Percentiles rank a stretch among this genome's conserved stretches.
phyloP scores from a whole-genome alignment of 371 early-diverging fungal genomes.

The Capillidium heterosporum region DNA sequence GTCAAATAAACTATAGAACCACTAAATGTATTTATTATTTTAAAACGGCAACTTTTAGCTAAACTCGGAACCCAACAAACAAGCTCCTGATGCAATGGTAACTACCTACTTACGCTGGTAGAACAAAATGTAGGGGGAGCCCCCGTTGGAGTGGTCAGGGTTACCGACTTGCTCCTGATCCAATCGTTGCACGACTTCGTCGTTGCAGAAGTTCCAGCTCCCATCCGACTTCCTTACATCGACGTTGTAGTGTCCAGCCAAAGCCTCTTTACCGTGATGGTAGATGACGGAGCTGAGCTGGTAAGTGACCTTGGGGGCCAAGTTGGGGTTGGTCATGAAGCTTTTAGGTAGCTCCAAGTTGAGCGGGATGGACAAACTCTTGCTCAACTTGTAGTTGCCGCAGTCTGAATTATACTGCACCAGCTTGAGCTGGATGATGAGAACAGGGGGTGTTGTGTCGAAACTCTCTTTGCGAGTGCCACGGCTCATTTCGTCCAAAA shows the following conservation, averaged over 20 bases:
- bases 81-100: no score
- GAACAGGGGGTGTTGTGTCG: conserved; percentile 74
- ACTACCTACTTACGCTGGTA: no score
- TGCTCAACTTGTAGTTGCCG: conserved; percentile 27
- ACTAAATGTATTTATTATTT: no score
- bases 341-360: conserved; percentile 7
- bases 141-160: not conserved
- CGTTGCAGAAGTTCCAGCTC: conserved; percentile 85
- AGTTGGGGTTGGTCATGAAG: not conserved
- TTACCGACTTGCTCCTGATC: not conserved
- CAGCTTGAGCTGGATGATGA: conserved; percentile 87
- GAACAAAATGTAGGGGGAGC: not conserved
- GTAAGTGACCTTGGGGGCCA: conserved; percentile 3
- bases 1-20: no score
- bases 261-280: conserved; percentile 80
- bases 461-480: conserved; percentile 24
- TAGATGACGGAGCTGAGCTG: conserved; percentile 52
- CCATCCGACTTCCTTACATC: conserved; percentile 53
- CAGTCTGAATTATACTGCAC: conserved; percentile 67
- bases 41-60: no score
- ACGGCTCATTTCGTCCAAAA: conserved; percentile 22
- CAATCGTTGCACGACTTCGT: conserved; percentile 36
- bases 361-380: conserved; percentile 38
- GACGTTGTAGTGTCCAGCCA: conserved; percentile 95
- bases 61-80: no score